A percentile compares a stretch with the other conserved stretches of the same genome.
These are phyloP conservation scores for Torulaspora franciscae DNA, from an alignment of 805 yeast species.

Conservation along the genomic window DNA sequence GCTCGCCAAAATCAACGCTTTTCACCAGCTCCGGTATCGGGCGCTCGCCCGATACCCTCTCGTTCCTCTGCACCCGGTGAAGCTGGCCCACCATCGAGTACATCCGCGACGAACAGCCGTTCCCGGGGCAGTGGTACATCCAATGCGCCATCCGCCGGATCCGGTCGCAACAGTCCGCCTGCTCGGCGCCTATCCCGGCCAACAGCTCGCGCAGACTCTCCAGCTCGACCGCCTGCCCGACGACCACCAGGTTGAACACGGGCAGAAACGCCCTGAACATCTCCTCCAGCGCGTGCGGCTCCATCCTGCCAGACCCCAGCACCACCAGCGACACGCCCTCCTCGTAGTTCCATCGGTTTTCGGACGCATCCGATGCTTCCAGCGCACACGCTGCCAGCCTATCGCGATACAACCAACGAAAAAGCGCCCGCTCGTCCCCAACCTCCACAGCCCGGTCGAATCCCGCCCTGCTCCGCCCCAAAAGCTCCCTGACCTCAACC, in stretches of 20 bases:
- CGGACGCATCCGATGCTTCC: constrained; percentile 1
- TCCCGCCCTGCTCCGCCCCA: constrained; percentile 1
- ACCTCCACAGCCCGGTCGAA: constrained; percentile 14
- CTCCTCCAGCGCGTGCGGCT: constrained; percentile 15
- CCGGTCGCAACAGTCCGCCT: constrained; percentile 14
- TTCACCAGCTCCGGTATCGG: constrained; percentile 20
- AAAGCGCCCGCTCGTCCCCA: constrained; percentile 14
- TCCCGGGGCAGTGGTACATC: constrained; percentile 26
- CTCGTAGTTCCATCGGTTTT: constrained; percentile 19
- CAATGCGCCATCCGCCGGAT: constrained; percentile 30
- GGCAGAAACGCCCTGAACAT: constrained; percentile 23
- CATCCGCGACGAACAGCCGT: constrained; percentile 17
- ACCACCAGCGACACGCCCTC: constrained; percentile 26
- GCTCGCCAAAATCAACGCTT: constrained; percentile 18
- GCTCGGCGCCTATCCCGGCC: constrained; percentile 5
- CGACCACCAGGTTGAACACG: constrained; percentile 24
- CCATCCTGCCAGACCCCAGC: constrained; percentile 6
- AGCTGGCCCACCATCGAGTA: constrained; percentile 32
- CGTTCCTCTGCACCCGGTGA: constrained; percentile 1
- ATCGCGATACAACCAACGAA: constrained; percentile 21
- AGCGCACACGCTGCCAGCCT: constrained; percentile 14
- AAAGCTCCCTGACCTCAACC: neutral
- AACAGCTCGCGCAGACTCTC: neutral
- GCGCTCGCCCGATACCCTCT: neutral
- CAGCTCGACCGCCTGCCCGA: constrained; percentile 12